Conservation (phyloP, 345 rosid genomes). For the Aquilaria sinensis region DNA sequence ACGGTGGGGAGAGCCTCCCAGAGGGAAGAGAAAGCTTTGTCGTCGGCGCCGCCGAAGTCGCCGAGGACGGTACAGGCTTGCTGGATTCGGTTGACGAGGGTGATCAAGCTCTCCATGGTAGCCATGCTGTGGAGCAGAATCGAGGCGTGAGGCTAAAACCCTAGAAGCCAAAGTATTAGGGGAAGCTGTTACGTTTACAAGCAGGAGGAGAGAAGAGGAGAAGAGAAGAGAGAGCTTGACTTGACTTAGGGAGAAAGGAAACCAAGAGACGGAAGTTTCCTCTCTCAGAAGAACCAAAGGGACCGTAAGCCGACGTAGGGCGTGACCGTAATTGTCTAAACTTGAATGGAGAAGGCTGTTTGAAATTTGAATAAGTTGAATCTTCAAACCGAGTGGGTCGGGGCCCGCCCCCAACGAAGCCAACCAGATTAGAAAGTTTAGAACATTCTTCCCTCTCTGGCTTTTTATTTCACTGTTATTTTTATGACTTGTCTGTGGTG, state of each 20-base stretch:
- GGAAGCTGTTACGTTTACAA: not conserved
- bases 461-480: too few species aligned
- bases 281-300: too few species aligned
- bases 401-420: too few species aligned
- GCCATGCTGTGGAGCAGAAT: conserved; percentile 34
- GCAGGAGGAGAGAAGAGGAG: not conserved
- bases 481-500: too few species aligned
- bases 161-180: conserved; percentile 1
- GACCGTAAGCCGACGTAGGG: too few species aligned
- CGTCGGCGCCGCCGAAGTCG: conserved; percentile 81
- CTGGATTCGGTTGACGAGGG: conserved; percentile 85
- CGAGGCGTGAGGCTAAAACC: not conserved
- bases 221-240: not conserved
- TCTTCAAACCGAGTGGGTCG: too few species aligned
- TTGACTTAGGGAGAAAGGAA: not conserved
- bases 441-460: too few species aligned
- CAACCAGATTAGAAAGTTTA: too few species aligned
- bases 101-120: conserved; percentile 93
- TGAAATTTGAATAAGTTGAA: too few species aligned
- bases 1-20: conserved; percentile 98
- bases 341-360: too few species aligned
- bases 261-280: not conserved
- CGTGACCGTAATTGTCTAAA: too few species aligned
- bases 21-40: conserved; percentile 61
- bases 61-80: conserved; percentile 93